phyloP scores from a whole-genome alignment of 495 filamentous ascomycete genomes.

The Annulohypoxylon maeteangense region DNA sequence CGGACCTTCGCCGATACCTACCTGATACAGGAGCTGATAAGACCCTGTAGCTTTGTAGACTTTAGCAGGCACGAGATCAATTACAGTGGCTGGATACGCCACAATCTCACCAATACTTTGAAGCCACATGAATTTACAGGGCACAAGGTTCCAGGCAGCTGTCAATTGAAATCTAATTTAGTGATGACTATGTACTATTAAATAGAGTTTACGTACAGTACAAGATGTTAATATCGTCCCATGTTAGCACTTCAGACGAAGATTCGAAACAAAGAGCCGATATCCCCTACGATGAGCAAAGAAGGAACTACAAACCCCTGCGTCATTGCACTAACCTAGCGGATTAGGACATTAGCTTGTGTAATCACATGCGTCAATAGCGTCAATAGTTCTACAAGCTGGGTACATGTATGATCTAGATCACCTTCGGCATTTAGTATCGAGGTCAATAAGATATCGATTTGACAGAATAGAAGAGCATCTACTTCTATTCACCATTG shows the following conservation, averaged over 20 bases:
- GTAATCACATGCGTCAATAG: conserved; percentile 9
- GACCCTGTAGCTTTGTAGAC: conserved; percentile 12
- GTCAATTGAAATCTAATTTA: neutral
- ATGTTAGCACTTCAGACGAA: neutral
- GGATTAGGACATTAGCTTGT: neutral
- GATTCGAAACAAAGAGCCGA: neutral
- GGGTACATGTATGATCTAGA: neutral
- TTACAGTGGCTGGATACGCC: conserved; percentile 27
- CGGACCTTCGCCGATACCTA: conserved; percentile 33
- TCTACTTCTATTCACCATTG: conserved; percentile 7
- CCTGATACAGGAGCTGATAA: conserved; percentile 34
- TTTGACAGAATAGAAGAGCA: conserved; percentile 21
- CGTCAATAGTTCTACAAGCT: neutral
- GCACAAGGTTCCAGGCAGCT: neutral
- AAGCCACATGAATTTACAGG: conserved; percentile 25
- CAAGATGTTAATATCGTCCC: neutral
- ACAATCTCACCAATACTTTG: conserved; percentile 24
- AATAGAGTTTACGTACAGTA: neutral
- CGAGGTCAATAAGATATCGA: neutral
- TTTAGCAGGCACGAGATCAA: conserved; percentile 34
- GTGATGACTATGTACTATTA: neutral
- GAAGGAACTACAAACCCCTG: neutral
- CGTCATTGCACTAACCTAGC: neutral
- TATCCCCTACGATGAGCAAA: neutral
- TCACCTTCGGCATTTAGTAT: neutral